A percentile compares a stretch with the other conserved stretches of the same genome.
phyloP scores from a whole-genome alignment of 176 grass and related monocot species.

The Avena sativa region DNA sequence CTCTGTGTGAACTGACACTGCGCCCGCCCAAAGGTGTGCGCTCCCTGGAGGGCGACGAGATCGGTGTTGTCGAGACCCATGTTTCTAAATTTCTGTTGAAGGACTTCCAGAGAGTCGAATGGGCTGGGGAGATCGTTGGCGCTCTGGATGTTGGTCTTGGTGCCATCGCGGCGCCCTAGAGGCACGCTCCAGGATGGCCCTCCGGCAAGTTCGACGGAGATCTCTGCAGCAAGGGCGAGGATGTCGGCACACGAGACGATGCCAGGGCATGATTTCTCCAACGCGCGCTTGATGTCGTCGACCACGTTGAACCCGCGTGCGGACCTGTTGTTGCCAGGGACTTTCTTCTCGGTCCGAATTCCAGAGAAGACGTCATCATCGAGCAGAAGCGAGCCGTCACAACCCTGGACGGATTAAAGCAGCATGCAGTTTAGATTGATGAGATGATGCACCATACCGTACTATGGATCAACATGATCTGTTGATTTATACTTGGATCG shows the following conservation, averaged over 20 bases:
- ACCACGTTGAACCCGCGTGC: conserved; percentile 33
- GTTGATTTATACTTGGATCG: too few relatives aligned
- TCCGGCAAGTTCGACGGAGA: conserved; percentile 27
- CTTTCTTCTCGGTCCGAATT: conserved; percentile 35
- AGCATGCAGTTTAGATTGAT: not conserved
- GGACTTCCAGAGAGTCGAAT: conserved; percentile 7
- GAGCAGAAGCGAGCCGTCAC: conserved; percentile 23
- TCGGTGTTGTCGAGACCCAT: conserved; percentile 51
- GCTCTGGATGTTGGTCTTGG: conserved; percentile 30
- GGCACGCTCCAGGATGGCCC: conserved; percentile 52
- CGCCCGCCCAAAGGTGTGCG: conserved; percentile 59
- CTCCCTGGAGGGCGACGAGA: conserved; percentile 60
- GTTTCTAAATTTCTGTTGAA: conserved; percentile 49
- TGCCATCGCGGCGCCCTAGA: conserved; percentile 59
- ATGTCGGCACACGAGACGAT: conserved; percentile 46
- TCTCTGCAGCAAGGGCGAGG: not conserved
- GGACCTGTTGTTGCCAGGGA: conserved; percentile 16
- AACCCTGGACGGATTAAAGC: not conserved
- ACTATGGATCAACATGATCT: too few relatives aligned
- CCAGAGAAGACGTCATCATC: not conserved
- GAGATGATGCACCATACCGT: not conserved
- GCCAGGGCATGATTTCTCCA: conserved; percentile 30
- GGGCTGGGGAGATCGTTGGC: conserved; percentile 50
- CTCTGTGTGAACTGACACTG: conserved; percentile 32
- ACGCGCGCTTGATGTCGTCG: conserved; percentile 41